Evolutionary conservation across 768 basidiomycete species (phyloP).

Genomic region (Phanerochaete carnosa): DNA sequence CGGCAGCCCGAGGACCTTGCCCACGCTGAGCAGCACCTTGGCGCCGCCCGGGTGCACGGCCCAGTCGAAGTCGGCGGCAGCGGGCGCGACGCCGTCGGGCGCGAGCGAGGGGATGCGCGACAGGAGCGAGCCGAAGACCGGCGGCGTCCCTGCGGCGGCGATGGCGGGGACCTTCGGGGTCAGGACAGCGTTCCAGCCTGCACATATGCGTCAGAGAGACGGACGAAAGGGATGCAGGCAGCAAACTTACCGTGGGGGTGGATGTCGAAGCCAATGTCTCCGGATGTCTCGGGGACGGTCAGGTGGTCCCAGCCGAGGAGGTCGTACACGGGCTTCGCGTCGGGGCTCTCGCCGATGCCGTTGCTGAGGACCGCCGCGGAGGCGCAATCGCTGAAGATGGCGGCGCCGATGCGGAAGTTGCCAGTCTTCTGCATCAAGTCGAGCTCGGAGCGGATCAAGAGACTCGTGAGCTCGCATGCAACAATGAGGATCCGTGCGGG

Average conservation of each 20-base stretch:
- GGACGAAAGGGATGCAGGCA: not conserved
- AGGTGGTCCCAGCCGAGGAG: not conserved
- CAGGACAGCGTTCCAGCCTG: conserved; percentile 5
- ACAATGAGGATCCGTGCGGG: conserved; percentile 2
- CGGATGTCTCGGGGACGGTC: not conserved
- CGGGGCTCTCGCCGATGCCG: not conserved
- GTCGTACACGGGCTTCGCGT: not conserved
- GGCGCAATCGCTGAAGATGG: conserved; percentile 2
- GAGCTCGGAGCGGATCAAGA: not conserved
- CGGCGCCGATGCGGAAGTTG: not conserved
- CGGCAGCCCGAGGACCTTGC: not conserved
- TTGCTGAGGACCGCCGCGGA: conserved; percentile 1
- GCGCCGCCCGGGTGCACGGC: conserved; percentile 4
- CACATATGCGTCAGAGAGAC: not conserved
- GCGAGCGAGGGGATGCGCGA: not conserved
- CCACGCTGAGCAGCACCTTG: not conserved
- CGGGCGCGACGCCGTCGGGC: not conserved
- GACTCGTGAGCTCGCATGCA: not conserved
- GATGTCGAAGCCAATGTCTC: not conserved
- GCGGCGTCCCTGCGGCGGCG: not conserved
- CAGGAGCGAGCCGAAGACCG: not conserved
- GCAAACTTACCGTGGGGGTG: not conserved
- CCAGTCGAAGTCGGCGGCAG: conserved; percentile 4
- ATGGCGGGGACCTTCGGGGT: not conserved
- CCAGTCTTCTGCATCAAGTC: not conserved